Evolutionary conservation across 2,329 filamentous ascomycete genomes (phyloP), one percentile per base, ranked within the genome.

Genomic region (Apiospora saccharicola): DNA sequence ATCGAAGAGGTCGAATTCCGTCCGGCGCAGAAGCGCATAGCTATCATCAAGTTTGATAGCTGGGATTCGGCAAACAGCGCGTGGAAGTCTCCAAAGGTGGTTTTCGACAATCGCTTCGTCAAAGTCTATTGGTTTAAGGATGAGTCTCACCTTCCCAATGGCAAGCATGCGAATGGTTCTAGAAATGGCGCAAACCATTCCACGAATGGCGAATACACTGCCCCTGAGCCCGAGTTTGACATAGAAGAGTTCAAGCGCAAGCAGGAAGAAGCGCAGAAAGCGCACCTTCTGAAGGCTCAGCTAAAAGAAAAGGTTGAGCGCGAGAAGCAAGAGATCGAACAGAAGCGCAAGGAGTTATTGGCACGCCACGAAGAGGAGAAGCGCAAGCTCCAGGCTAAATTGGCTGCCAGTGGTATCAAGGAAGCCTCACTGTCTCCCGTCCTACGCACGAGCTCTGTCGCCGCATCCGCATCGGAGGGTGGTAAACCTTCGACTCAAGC

Each of bases 61-160:
- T 93, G 91, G 87, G 86, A 86, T 8, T 83, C 89, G 19, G 94
- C 94, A 19, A 89, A 90, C 73, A 88, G 89, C 22, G 94, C 94
- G 2, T 94, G 94, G 79, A 87, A 88, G 67, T 95, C 92, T 12
- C 93, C 94, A 0, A 94, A 94, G 78, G 91, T 91, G 67, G 91
- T 96, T 64, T 96, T 96, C 78, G 92, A 95, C 77, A 96, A 96
- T 76, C 87, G 94, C 14, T 96, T 96, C 76, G 94, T 96, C 68
- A 95, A 94, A 77, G 92, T 96, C 0, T 95, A 92, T 77, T 96
- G 93, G 93, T 88, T 90, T 78, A 92, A 90, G 76, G 87, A 88
- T 7, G 86, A 87, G 57, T 78, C 77, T 3, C 73, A 81, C 16
- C 78, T 80, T 1, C 74, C 77, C 70, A n/a, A 78, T 67, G 80